These are phyloP conservation scores for Eutypella sp. DNA, from an alignment of 2,329 filamentous ascomycete species.

Conservation along the genomic window DNA sequence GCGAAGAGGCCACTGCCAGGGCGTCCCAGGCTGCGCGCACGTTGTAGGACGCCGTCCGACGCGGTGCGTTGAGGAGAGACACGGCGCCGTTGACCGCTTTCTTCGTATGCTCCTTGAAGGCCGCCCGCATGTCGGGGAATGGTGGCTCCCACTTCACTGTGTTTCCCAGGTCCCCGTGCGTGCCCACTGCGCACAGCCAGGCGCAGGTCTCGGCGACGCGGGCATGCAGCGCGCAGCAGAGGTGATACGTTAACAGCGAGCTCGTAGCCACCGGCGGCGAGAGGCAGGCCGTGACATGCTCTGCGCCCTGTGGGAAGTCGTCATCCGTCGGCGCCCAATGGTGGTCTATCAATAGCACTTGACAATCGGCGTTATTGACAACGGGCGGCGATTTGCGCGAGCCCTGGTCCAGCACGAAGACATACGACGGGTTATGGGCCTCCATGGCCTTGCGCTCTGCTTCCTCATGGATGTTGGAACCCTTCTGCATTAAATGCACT, in stretches of 20 bases:
- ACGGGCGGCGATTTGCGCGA: constrained; percentile 50
- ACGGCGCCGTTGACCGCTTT: constrained; percentile 60
- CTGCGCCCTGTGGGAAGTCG: constrained; percentile 50
- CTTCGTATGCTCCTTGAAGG: constrained; percentile 57
- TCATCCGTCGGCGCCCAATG: constrained; percentile 49
- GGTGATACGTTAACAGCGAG: constrained; percentile 57
- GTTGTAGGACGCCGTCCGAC: constrained; percentile 56
- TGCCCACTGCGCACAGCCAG: constrained; percentile 61
- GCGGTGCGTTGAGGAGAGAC: constrained; percentile 59
- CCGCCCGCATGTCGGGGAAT: constrained; percentile 59
- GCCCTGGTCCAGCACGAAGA: constrained; percentile 64
- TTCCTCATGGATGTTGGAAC: constrained; percentile 52
- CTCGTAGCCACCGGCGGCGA: constrained; percentile 62
- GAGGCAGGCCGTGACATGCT: constrained; percentile 57
- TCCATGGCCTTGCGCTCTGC: constrained; percentile 47
- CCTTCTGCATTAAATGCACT: constrained; percentile 56
- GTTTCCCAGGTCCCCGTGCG: constrained; percentile 62
- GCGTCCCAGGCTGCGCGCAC: constrained; percentile 57
- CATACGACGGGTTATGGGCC: constrained; percentile 44
- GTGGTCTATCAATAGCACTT: constrained; percentile 59
- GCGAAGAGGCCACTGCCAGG: constrained; percentile 44
- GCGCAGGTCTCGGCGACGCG: constrained; percentile 44
- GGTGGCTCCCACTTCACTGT: constrained; percentile 60
- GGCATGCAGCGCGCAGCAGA: constrained; percentile 53
- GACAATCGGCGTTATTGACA: constrained; percentile 44